These are phyloP conservation scores for Pseudohalonectria lignicola DNA, from an alignment of 2,329 filamentous ascomycete genomes.

Conservation along the genomic window DNA sequence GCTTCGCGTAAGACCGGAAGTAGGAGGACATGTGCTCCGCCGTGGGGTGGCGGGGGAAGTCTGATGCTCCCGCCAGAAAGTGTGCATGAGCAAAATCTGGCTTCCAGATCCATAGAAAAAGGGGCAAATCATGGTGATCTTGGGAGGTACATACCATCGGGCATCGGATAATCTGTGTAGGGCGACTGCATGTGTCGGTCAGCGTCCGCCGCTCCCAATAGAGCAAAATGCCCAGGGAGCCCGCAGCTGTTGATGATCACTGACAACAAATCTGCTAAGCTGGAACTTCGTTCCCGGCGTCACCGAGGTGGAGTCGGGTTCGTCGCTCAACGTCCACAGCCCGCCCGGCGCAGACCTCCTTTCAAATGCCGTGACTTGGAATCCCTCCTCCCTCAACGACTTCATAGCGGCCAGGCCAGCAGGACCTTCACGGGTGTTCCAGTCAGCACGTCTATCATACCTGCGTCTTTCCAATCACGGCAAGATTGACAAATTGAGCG, in stretches of 20 bases:
- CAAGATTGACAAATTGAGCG: background rate
- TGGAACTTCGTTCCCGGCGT: conserved; percentile 13
- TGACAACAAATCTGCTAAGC: conserved; percentile 5
- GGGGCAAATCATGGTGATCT: background rate
- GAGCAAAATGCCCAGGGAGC: conserved; percentile 1
- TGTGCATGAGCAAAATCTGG: background rate
- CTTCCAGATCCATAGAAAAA: background rate
- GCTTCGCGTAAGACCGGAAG: conserved; percentile 19
- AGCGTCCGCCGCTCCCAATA: background rate
- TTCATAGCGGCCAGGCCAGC: conserved; percentile 24
- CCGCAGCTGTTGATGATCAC: conserved; percentile 9
- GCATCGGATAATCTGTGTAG: conserved; percentile 23
- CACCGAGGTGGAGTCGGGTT: conserved; percentile 21
- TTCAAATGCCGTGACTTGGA: conserved; percentile 30
- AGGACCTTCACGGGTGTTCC: background rate
- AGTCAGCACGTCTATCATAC: background rate
- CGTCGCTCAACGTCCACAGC: conserved; percentile 28
- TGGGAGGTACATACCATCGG: conserved; percentile 2
- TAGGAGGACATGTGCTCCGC: conserved; percentile 18
- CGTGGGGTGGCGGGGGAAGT: conserved; percentile 13
- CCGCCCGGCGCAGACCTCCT: conserved; percentile 27
- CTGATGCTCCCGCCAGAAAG: conserved; percentile 1
- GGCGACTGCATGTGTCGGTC: conserved; percentile 14
- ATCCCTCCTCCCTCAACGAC: conserved; percentile 27
- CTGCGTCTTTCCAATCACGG: background rate